Percentiles rank a stretch among this genome's conserved stretches.
phyloP scores from a whole-genome alignment of 352 stramenopile species.

The Globisporangium emineosum region DNA sequence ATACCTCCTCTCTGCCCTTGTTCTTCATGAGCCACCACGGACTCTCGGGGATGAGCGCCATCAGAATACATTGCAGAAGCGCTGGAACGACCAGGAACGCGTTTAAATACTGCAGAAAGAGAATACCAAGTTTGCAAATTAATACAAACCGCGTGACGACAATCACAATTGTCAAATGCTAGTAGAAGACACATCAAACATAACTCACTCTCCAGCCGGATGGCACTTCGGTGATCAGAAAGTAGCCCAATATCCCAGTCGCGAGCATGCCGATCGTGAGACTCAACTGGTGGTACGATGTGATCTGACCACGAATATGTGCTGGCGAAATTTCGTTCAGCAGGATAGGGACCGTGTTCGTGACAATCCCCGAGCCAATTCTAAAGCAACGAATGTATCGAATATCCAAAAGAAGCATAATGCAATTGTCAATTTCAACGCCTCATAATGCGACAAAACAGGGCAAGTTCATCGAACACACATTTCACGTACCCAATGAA shows the following conservation, averaged over 20 bases:
- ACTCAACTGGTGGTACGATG: conserved; percentile 84
- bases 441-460: background rate
- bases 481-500: conserved; percentile 35
- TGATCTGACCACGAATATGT: conserved; percentile 67
- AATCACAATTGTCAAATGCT: background rate
- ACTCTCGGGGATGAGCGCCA: conserved; percentile 77
- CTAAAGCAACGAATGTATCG: background rate
- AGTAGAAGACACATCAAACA: too few species aligned
- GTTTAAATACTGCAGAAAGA: conserved; percentile 56
- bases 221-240: conserved; percentile 70
- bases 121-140: too few species aligned
- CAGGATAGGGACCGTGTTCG: conserved; percentile 80
- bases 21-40: conserved; percentile 88
- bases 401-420: background rate
- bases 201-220: conserved; percentile 74
- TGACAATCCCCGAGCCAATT: conserved; percentile 71
- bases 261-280: conserved; percentile 87
- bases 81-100: conserved; percentile 65
- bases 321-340: conserved; percentile 79
- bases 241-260: conserved; percentile 71
- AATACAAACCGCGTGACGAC: too few species aligned
- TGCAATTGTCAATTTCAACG: background rate
- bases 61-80: conserved; percentile 50
- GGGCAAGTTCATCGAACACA: too few species aligned
- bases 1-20: conserved; percentile 39